A percentile compares a stretch with the other conserved stretches of the same genome.
Evolutionary conservation across 805 yeast species (phyloP).

Genomic region (Candida stauntonica): DNA sequence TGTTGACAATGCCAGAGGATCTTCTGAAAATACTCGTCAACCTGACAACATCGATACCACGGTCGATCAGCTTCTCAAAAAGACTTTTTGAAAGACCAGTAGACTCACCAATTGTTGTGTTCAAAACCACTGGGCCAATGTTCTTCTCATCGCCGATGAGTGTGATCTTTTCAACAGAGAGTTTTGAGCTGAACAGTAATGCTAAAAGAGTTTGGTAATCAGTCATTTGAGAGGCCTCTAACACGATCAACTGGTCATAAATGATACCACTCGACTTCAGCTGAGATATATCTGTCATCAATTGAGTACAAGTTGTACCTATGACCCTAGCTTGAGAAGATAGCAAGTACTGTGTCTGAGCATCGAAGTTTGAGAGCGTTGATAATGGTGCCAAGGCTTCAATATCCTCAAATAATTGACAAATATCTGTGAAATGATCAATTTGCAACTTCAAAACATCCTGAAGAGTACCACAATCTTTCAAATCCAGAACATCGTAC

Average conservation of each 20-base stretch:
- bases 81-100: conserved; percentile 23
- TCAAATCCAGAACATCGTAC: background rate
- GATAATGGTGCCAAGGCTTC: conserved; percentile 28
- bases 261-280: conserved; percentile 3
- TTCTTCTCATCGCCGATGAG: conserved; percentile 34
- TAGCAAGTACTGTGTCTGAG: conserved; percentile 23
- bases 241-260: conserved; percentile 30
- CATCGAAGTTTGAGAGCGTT: conserved; percentile 13
- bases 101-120: conserved; percentile 10
- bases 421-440: conserved; percentile 16
- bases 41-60: conserved; percentile 13
- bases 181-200: conserved; percentile 16
- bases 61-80: conserved; percentile 24
- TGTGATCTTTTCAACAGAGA: conserved; percentile 25
- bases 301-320: conserved; percentile 23
- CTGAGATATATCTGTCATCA: conserved; percentile 8
- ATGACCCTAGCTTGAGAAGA: conserved; percentile 28
- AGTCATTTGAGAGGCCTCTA: conserved; percentile 32
- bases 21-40: background rate
- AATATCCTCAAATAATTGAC: conserved; percentile 23
- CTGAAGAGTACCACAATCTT: background rate
- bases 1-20: background rate
- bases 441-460: conserved; percentile 1
- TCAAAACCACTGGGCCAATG: conserved; percentile 27
- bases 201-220: conserved; percentile 32